Evolutionary conservation across 176 grass and related monocot species (phyloP).

Genomic region (Urochloa ruziziensis): DNA sequence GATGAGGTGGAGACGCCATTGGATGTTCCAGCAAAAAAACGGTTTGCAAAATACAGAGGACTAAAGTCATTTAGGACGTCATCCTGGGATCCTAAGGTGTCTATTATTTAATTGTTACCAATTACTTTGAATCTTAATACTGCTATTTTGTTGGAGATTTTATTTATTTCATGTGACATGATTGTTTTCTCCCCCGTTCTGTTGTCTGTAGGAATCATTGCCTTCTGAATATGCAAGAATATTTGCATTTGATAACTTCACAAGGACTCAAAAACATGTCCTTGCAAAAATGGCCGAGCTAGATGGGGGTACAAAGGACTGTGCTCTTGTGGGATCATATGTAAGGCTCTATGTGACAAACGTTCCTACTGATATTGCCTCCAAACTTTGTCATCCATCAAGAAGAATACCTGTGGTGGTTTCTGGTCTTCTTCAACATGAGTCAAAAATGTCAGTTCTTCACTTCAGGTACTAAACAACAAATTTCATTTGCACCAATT

Average conservation of each 20-base stretch:
- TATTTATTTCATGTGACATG: slow-evolving; percentile 28
- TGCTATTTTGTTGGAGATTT: not conserved
- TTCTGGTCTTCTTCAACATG: slow-evolving; percentile 82
- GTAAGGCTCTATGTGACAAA: slow-evolving; percentile 74
- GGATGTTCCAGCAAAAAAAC: slow-evolving; percentile 79
- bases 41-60: slow-evolving; percentile 95
- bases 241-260: slow-evolving; percentile 95
- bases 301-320: slow-evolving; percentile 47
- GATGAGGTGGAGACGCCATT: slow-evolving; percentile 98
- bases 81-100: slow-evolving; percentile 93
- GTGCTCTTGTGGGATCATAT: slow-evolving; percentile 68
- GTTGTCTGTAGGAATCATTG: slow-evolving; percentile 80
- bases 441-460: slow-evolving; percentile 93
- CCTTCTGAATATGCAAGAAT: slow-evolving; percentile 84
- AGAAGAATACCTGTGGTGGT: slow-evolving; percentile 54
- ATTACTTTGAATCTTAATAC: not conserved
- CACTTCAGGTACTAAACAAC: slow-evolving; percentile 74
- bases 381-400: slow-evolving; percentile 62
- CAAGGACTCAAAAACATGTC: slow-evolving; percentile 77
- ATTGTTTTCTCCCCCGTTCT: slow-evolving; percentile 26
- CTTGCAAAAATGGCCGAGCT: slow-evolving; percentile 52
- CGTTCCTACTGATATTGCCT: slow-evolving; percentile 62
- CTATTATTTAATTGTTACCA: slow-evolving; percentile 23
- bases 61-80: slow-evolving; percentile 94
- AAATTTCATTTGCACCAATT: not conserved